Evolutionary conservation across 257 asterid species (phyloP).

Genomic region (Solanum piurae): DNA sequence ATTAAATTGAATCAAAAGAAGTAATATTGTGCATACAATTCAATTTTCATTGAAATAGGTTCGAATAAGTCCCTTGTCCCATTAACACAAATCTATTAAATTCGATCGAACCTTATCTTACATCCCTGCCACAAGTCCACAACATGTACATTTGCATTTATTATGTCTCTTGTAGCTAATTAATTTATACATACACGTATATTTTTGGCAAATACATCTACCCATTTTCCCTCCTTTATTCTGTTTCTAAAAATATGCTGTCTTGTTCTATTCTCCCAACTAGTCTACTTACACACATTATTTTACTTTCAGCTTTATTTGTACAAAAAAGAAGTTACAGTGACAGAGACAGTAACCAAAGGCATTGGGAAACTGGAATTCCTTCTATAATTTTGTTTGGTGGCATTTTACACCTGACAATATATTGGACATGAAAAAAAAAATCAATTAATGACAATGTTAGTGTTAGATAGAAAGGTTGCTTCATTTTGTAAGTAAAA

Average conservation of each 20-base stretch:
- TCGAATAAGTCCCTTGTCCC: neutral
- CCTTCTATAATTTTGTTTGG: neutral
- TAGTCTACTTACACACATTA: neutral
- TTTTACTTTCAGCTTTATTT: neutral
- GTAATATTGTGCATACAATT: neutral
- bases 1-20: neutral
- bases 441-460: neutral
- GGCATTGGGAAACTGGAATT: neutral
- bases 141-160: neutral
- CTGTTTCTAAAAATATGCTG: neutral
- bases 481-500: neutral
- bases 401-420: neutral
- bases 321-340: neutral
- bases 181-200: neutral
- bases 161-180: slow-evolving; percentile 3
- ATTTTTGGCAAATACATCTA: slow-evolving; percentile 6
- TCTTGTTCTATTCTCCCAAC: neutral
- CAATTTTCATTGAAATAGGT: neutral
- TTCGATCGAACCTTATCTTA: neutral
- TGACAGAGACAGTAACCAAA: neutral
- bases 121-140: neutral
- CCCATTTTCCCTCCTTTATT: neutral
- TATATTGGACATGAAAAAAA: no score
- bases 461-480: neutral
- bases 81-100: neutral